These are phyloP conservation scores for Coix lacrymajobi DNA, from an alignment of 176 grass and related monocot species.

Conservation along the genomic window DNA sequence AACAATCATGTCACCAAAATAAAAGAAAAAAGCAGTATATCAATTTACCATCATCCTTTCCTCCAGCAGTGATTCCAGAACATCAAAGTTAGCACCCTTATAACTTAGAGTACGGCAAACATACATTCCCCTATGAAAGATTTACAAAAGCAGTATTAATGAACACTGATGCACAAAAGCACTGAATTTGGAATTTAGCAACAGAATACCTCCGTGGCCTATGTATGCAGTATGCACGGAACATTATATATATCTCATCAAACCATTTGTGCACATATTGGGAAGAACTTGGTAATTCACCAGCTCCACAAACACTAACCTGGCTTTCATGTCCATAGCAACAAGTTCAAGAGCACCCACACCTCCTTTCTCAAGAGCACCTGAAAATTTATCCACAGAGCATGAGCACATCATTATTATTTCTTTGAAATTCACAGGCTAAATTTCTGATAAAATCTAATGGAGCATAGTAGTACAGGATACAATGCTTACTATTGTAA, in stretches of 20 bases:
- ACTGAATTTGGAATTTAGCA: neutral
- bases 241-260: neutral
- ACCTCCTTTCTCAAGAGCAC: conserved; percentile 77
- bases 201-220: neutral
- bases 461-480: neutral
- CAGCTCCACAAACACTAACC: conserved; percentile 33
- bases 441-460: neutral
- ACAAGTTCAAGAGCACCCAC: conserved; percentile 83
- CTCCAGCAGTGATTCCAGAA: conserved; percentile 81
- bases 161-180: neutral
- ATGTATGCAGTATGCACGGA: neutral
- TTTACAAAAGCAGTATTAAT: conserved; percentile 10
- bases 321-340: conserved; percentile 88
- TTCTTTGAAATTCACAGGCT: neutral
- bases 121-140: conserved; percentile 86
- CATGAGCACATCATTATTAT: neutral
- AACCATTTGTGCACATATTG: neutral
- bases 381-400: conserved; percentile 21
- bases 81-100: conserved; percentile 80
- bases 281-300: neutral
- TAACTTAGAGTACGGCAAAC: conserved; percentile 93
- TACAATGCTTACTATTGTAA: neutral
- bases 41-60: conserved; percentile 89
- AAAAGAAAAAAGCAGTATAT: neutral
- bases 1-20: neutral